These are phyloP conservation scores for Leucoagaricus sp. DNA, from an alignment of 1,284 basidiomycete species.

Conservation along the genomic window DNA sequence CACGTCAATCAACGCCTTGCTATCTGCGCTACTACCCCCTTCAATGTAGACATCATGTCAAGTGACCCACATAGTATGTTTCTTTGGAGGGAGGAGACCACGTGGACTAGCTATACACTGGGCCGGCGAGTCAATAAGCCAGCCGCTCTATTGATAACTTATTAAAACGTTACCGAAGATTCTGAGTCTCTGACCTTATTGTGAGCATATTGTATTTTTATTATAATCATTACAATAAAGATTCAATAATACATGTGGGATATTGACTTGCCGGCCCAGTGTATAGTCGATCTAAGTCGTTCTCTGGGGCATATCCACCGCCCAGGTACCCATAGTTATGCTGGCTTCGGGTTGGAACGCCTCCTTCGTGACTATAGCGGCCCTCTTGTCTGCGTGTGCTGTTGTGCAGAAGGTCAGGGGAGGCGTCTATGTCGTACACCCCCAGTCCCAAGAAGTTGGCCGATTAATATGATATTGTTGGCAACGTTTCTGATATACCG, in stretches of 20 bases:
- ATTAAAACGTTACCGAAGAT: background rate
- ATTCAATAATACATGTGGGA: background rate
- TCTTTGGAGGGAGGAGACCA: too few relatives aligned
- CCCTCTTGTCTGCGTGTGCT: background rate
- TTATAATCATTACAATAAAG: too few relatives aligned
- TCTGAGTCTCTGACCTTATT: background rate
- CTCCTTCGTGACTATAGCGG: background rate
- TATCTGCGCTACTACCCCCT: too few relatives aligned
- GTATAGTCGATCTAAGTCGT: background rate
- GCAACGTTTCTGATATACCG: slow-evolving; percentile 24
- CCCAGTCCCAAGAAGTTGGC: slow-evolving; percentile 18
- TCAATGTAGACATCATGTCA: too few relatives aligned
- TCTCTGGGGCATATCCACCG: background rate
- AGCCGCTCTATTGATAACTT: background rate
- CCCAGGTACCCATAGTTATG: too few relatives aligned
- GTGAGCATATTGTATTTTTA: background rate
- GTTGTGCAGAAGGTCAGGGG: background rate
- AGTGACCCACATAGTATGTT: too few relatives aligned
- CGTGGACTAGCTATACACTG: too few relatives aligned
- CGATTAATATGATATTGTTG: too few relatives aligned
- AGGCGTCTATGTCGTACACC: slow-evolving; percentile 13
- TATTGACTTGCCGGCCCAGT: background rate
- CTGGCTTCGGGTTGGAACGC: background rate
- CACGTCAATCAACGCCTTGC: too few relatives aligned
- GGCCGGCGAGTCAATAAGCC: background rate